These are phyloP conservation scores for Trichoderma brevicompactum DNA, from an alignment of 2,329 filamentous ascomycete species.

Conservation along the genomic window DNA sequence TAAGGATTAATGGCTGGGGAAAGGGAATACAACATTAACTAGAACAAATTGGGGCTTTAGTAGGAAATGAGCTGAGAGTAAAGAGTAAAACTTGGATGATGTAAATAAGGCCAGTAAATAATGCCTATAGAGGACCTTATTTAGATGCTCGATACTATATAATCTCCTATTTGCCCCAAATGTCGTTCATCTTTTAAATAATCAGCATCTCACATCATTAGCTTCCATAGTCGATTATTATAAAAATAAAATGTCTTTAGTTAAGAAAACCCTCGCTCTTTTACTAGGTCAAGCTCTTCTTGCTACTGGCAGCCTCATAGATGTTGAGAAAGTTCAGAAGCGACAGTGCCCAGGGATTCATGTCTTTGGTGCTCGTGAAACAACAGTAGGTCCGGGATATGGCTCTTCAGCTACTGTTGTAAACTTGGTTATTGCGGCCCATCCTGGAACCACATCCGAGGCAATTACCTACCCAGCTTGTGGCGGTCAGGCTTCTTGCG, in stretches of 20 bases:
- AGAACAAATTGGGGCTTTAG: neutral
- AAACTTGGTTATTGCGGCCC: conserved; percentile 52
- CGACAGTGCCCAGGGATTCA: conserved; percentile 41
- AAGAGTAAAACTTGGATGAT: neutral
- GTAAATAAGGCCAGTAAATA: neutral
- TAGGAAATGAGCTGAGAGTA: neutral
- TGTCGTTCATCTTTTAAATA: neutral
- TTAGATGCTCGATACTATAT: neutral
- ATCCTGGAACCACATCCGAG: conserved; percentile 57
- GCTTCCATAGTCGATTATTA: neutral
- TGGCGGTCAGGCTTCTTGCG: conserved; percentile 62
- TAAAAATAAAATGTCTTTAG: conserved; percentile 10
- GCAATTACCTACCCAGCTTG: conserved; percentile 65
- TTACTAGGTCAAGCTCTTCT: conserved; percentile 24
- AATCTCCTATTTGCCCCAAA: neutral
- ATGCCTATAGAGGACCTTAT: neutral
- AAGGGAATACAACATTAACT: conserved; percentile 24
- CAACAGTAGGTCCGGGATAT: conserved; percentile 56
- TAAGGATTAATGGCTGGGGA: neutral
- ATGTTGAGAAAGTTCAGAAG: conserved; percentile 12
- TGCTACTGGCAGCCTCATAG: neutral
- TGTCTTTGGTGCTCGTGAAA: conserved; percentile 54
- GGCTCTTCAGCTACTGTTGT: conserved; percentile 56
- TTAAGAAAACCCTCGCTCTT: neutral
- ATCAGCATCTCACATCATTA: neutral